These are phyloP conservation scores for Syncephalastrum racemosum DNA, from an alignment of 371 early-diverging fungal genomes.

Conservation along the genomic window DNA sequence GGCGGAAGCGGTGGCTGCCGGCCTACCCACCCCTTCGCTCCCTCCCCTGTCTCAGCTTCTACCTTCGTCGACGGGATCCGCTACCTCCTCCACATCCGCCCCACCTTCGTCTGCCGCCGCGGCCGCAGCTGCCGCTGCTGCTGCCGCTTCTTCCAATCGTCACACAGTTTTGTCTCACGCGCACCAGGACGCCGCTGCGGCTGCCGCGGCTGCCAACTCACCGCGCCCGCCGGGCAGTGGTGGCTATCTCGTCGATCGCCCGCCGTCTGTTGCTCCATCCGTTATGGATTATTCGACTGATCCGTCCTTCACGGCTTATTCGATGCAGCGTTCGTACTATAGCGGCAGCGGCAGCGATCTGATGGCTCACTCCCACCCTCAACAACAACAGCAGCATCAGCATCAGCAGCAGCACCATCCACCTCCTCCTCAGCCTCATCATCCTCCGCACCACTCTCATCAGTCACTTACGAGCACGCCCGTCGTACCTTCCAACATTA, in stretches of 20 bases:
- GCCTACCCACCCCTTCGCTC: constrained; percentile 27
- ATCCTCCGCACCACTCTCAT: too few relatives aligned
- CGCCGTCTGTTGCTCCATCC: too few relatives aligned
- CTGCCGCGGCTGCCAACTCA: constrained; percentile 3
- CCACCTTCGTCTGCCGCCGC: constrained; percentile 8
- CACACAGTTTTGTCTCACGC: constrained; percentile 3
- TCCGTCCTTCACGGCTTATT: too few relatives aligned
- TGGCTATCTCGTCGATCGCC: too few relatives aligned
- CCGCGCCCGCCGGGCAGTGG: background rate
- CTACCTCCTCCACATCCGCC: constrained; percentile 1
- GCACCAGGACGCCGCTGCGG: background rate
- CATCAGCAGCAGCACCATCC: too few relatives aligned
- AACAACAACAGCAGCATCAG: too few relatives aligned
- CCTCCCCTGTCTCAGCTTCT: constrained; percentile 50
- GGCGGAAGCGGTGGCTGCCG: constrained; percentile 29
- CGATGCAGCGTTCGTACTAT: too few relatives aligned
- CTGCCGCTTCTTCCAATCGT: background rate
- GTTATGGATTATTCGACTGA: too few relatives aligned
- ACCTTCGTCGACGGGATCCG: constrained; percentile 17
- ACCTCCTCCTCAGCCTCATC: too few relatives aligned
- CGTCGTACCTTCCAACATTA: constrained; percentile 12
- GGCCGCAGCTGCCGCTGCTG: constrained; percentile 6
- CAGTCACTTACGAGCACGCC: constrained; percentile 4
- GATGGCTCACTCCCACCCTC: too few relatives aligned
- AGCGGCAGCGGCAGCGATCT: too few relatives aligned